phyloP scores from a whole-genome alignment of 441 rosid species.

The Biscutella auriculata region DNA sequence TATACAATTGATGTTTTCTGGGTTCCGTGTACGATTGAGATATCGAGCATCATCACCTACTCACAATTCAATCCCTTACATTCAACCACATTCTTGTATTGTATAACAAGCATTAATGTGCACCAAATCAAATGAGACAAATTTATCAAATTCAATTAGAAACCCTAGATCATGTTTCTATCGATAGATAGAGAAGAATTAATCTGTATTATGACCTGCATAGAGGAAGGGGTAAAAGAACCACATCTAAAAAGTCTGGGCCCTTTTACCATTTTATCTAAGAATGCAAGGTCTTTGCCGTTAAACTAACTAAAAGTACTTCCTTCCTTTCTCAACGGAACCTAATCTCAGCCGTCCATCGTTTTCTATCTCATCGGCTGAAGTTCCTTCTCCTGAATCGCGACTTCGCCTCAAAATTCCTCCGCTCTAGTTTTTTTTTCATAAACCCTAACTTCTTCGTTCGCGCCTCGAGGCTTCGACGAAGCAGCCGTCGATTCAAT shows the following conservation, averaged over 20 bases:
- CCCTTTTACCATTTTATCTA: background rate
- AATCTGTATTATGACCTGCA: no score
- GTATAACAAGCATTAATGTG: no score
- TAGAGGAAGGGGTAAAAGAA: background rate
- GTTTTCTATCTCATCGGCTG: constrained; percentile 10
- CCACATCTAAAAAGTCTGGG: background rate
- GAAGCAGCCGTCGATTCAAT: background rate
- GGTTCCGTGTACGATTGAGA: no score
- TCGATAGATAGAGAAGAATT: no score
- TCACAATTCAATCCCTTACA: no score
- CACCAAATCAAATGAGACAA: no score
- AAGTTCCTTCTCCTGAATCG: background rate
- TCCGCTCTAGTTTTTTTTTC: background rate
- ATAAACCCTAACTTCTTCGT: constrained; percentile 16
- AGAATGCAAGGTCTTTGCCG: background rate
- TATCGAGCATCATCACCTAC: no score
- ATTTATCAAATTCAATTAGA: no score
- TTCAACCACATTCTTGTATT: no score
- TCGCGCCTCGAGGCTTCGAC: background rate
- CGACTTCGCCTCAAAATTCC: background rate
- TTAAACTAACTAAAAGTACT: background rate
- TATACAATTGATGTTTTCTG: no score
- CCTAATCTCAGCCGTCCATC: constrained; percentile 18
- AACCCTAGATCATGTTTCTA: no score
- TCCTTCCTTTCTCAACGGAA: background rate